Evolutionary conservation across 352 stramenopile genomes (phyloP).

Genomic region (Globisporangium carolinianum): DNA sequence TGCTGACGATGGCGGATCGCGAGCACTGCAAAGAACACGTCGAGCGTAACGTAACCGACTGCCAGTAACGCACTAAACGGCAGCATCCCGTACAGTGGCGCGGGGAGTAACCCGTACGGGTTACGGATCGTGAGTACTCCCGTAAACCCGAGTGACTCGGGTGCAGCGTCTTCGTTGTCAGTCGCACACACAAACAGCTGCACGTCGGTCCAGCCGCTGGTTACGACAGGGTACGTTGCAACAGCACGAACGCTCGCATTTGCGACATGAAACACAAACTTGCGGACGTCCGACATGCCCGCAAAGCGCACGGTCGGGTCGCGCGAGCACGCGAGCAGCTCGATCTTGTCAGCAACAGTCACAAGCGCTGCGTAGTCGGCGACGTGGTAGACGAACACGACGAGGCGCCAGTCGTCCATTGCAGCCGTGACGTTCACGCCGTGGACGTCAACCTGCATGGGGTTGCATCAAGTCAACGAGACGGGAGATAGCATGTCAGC

Average conservation of each 20-base stretch:
- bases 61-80: conserved; percentile 75
- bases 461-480: background rate
- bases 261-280: conserved; percentile 53
- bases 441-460: conserved; percentile 43
- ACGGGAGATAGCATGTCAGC: background rate
- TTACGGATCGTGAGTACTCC: conserved; percentile 78
- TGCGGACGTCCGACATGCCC: conserved; percentile 60
- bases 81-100: conserved; percentile 79
- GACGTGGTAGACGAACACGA: conserved; percentile 83
- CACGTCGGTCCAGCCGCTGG: conserved; percentile 73
- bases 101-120: conserved; percentile 71
- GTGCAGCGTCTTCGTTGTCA: conserved; percentile 25
- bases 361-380: conserved; percentile 59
- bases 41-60: conserved; percentile 68
- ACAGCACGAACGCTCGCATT: conserved; percentile 45
- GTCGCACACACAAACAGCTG: conserved; percentile 75
- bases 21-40: conserved; percentile 72
- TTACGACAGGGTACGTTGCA: conserved; percentile 49
- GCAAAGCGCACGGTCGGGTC: conserved; percentile 34
- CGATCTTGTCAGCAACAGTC: conserved; percentile 58
- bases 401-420: conserved; percentile 65
- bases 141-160: conserved; percentile 48
- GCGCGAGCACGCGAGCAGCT: conserved; percentile 61
- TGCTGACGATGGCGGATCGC: conserved; percentile 63
- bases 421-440: conserved; percentile 62